phyloP scores from a whole-genome alignment of 345 rosid genomes.

The Populus davidiana region DNA sequence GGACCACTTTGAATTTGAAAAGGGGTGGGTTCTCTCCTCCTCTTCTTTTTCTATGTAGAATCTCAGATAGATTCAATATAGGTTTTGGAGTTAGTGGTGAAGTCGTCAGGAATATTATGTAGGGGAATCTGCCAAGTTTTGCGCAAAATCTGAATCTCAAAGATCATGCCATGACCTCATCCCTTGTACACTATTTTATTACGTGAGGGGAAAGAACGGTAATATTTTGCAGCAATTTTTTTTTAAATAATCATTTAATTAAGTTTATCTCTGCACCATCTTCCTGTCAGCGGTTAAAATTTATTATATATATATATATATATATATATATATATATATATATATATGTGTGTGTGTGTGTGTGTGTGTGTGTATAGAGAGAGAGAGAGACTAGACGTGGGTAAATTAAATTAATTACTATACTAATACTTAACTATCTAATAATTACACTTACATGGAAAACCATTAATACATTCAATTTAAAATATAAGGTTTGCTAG shows the following conservation, averaged over 20 bases:
- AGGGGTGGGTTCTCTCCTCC: not conserved
- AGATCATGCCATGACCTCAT: not conserved
- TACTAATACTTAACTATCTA: no score
- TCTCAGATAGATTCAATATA: slow-evolving; percentile 16
- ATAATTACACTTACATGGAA: no score
- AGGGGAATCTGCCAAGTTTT: slow-evolving; percentile 44
- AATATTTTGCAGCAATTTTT: not conserved
- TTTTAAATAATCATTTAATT: not conserved
- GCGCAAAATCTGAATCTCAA: slow-evolving; percentile 24
- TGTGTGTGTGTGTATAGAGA: no score
- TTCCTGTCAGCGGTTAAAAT: not conserved
- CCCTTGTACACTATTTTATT: not conserved
- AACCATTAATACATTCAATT: no score
- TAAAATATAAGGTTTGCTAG: no score
- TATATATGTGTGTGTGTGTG: no score
- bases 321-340: no score
- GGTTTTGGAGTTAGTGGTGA: slow-evolving; percentile 22
- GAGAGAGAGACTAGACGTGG: not conserved
- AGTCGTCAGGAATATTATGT: slow-evolving; percentile 38
- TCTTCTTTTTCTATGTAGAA: not conserved
- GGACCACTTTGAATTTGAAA: slow-evolving; percentile 45
- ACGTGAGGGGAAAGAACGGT: not conserved
- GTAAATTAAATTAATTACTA: not conserved
- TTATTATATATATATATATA: no score
- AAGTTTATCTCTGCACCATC: not conserved